Percentiles rank a stretch among this genome's conserved stretches.
These are phyloP conservation scores for Fusarium sp. DNA, from an alignment of 2,329 filamentous ascomycete species.

Conservation along the genomic window DNA sequence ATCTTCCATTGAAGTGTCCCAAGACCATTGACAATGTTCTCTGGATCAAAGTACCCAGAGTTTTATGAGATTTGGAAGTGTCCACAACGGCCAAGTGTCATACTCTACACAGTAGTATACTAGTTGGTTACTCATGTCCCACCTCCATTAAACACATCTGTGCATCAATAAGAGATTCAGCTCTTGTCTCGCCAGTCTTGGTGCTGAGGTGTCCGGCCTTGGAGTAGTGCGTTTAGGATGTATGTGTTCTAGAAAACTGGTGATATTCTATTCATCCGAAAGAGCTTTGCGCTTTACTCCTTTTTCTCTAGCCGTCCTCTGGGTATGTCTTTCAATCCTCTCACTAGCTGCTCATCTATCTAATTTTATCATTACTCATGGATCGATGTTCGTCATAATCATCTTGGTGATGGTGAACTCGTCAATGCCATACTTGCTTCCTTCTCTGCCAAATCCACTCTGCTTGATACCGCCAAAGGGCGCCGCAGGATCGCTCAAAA, in stretches of 20 bases:
- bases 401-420: conserved; percentile 77
- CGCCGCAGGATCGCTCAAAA: conserved; percentile 62
- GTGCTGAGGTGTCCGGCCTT: conserved; percentile 11
- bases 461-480: conserved; percentile 81
- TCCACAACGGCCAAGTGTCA: neutral
- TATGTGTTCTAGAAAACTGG: neutral
- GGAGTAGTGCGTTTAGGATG: neutral
- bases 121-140: neutral
- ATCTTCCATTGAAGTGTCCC: neutral
- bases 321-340: conserved; percentile 38
- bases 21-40: neutral
- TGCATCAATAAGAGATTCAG: neutral
- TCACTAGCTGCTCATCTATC: conserved; percentile 8
- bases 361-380: conserved; percentile 15
- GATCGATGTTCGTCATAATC: conserved; percentile 45
- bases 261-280: neutral
- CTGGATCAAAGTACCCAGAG: too few relatives aligned
- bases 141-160: neutral
- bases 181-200: neutral
- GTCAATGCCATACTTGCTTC: conserved; percentile 75
- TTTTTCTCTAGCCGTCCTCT: neutral
- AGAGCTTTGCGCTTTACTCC: neutral
- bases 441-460: conserved; percentile 79
- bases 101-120: neutral
- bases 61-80: too few relatives aligned